Base-by-base conservation (phyloP, 176 grass and related monocot species). In the Rhynchospora breviuscula region DNA sequence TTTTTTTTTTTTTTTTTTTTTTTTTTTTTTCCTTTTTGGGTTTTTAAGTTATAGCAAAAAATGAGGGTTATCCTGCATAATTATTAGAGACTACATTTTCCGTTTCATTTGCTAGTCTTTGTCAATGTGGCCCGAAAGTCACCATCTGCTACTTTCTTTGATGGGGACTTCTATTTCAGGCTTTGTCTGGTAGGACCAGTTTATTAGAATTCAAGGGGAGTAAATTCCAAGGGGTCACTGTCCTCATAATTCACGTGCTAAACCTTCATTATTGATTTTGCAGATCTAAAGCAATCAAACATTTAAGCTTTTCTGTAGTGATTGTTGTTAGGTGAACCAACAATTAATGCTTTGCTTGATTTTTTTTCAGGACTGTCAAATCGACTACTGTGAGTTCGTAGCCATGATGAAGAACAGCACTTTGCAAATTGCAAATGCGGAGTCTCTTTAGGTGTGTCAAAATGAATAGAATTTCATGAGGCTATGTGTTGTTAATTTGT, bases 341-440 rank as follows among this genome's bases (percentile, higher is more conserved):
- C 62, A 82, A 17, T 67, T 45, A 14, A 67, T 65, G 17, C 53
- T 62, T 80, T 84, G 67, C 53, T 43, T 86, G 48, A 56, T 69
- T 73, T 87, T 44, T 79, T 81, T 80, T 86, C 92, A 98, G 95
- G 95, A 98, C 0, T 92, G 92, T 75, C 90, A 89, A 59, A 98
- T 98, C 71, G 92, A 98, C 83, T 98, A 91, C 8, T 73, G 74
- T 0, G 95, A 98, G 73, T 98, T 98, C 47, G 89, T 91, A 22
- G 90, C 89, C 8, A 94, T 98, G 95, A 98, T 98, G 95, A 91
- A 90, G 86, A 90, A 79, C 57, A 72, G 52, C 60, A 79, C 66
- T 46, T 46, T 85, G 85, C 85, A 82, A 59, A 84, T 85, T 63
- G 88, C 87, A 26, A 33, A 63, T 18, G 80, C 89, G 70, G 84